Base-by-base conservation (phyloP, 2,329 filamentous ascomycete species). In the Botryotinia convoluta region DNA sequence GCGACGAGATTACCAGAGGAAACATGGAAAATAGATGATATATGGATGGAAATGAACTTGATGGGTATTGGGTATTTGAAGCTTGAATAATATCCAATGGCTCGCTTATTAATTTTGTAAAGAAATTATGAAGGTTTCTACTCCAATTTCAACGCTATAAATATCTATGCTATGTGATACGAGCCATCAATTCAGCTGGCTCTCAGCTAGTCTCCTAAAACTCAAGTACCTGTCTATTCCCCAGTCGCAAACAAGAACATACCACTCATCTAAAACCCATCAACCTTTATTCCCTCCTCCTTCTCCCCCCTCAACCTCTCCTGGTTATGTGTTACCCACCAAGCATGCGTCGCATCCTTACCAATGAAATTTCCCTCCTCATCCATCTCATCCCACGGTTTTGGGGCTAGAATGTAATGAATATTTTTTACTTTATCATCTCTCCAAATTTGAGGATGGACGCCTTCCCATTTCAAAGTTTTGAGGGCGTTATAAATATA, bases 401-500 rank as follows among this genome's bases (percentile, higher is more conserved):
- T 91, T 0, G 88, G 88, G 54, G 83, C 85, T 35, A 90, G 79
- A 63, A 91, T 89, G 74, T 88, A 90, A 78, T 91, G 89, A 9
- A 91, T 80, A 76, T 89, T 89, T 83, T 88, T 89, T 68, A 90
- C 87, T 59, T 82, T 79, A 29, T 86, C 86, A 76, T 91, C 88
- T 18, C 83, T 81, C 89, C 89, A 91, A 73, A 91, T 87, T 72
- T 81, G 78, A 42, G 81, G 80, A 77, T 91, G 89, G 44, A 89
- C 87, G 20, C 82, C 84, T 26, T 83, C 77, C 83, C 84, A 84
- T 26, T 87, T 82, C 83, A 90, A 74, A 26, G 89, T 90, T 85
- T 90, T 90, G 75, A 91, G 84, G 16, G 87, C 89, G 76, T 91
- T 91, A 80, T 90, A 90, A 22, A 86, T 82, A 77, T 90, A 90